These are phyloP conservation scores for Backusella tarrabulga DNA, from an alignment of 192 early-diverging fungal species.

Conservation along the genomic window DNA sequence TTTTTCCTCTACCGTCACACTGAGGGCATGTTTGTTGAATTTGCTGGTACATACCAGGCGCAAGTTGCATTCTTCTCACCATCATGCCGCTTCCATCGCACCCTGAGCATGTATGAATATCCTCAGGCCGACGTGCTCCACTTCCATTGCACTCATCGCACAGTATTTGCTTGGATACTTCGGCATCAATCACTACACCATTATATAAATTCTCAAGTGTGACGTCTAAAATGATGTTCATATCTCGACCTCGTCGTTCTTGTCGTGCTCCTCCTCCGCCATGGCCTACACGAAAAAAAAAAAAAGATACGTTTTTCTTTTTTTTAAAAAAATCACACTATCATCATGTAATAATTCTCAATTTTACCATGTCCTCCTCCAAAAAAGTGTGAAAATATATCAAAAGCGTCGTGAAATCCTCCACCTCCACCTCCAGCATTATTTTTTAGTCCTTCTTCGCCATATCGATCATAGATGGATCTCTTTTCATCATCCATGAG, in stretches of 20 bases:
- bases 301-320: neutral
- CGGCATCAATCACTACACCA: conserved; percentile 79
- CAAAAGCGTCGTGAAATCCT: conserved; percentile 91
- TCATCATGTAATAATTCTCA: neutral
- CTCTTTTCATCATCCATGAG: conserved; percentile 93
- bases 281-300: conserved; percentile 7
- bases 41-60: conserved; percentile 92
- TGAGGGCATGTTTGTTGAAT: conserved; percentile 90
- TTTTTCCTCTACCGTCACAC: conserved; percentile 79
- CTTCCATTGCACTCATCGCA: conserved; percentile 92
- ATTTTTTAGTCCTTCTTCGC: conserved; percentile 93
- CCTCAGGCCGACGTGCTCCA: conserved; percentile 82
- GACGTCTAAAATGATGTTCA: conserved; percentile 76
- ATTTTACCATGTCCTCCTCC: conserved; percentile 43
- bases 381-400: conserved; percentile 95
- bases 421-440: conserved; percentile 56
- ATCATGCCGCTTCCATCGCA: conserved; percentile 83
- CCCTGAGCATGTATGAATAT: conserved; percentile 76
- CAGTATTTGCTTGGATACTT: conserved; percentile 68
- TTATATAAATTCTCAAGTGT: conserved; percentile 90
- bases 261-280: conserved; percentile 49
- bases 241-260: conserved; percentile 84
- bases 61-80: conserved; percentile 83
- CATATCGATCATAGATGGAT: conserved; percentile 91
- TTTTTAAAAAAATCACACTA: conserved; percentile 16